A percentile compares a stretch with the other conserved stretches of the same genome.
Evolutionary conservation across 176 grass and related monocot species (phyloP).

Genomic region (Cenchrus fungigraminus): DNA sequence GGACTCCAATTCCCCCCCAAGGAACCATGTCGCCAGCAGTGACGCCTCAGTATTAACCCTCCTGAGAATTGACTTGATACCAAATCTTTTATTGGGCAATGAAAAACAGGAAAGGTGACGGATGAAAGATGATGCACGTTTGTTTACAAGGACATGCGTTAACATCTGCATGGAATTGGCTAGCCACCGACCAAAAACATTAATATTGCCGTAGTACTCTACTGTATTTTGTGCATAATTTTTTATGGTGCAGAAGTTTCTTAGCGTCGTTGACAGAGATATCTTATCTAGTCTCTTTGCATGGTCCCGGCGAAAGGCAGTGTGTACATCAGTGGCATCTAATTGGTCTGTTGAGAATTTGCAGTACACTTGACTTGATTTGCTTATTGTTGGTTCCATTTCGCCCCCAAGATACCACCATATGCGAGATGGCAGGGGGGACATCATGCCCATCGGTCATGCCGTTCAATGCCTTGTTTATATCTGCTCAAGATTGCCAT

Average conservation of each 20-base stretch:
- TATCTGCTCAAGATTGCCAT: neutral
- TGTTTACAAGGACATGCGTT: conserved; percentile 38
- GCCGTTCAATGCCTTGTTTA: conserved; percentile 28
- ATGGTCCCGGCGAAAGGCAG: conserved; percentile 11
- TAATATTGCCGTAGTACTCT: conserved; percentile 14
- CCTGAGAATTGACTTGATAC: conserved; percentile 34
- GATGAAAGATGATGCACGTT: conserved; percentile 27
- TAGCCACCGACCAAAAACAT: conserved; percentile 40
- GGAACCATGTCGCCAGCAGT: conserved; percentile 38
- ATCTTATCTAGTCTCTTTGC: neutral
- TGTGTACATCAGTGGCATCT: neutral
- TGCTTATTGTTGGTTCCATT: neutral
- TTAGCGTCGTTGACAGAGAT: conserved; percentile 7
- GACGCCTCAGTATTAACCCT: conserved; percentile 45
- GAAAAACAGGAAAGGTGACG: conserved; percentile 30
- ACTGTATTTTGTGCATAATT: conserved; percentile 1
- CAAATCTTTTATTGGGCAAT: conserved; percentile 3
- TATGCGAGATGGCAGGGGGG: neutral
- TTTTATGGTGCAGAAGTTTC: conserved; percentile 28
- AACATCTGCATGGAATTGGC: conserved; percentile 40
- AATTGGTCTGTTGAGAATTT: neutral
- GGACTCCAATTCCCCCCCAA: conserved; percentile 23
- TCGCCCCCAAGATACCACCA: neutral
- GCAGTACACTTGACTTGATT: neutral
- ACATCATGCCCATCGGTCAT: neutral